Conservation (phyloP, 768 basidiomycete genomes). For the Calocybe indica region DNA sequence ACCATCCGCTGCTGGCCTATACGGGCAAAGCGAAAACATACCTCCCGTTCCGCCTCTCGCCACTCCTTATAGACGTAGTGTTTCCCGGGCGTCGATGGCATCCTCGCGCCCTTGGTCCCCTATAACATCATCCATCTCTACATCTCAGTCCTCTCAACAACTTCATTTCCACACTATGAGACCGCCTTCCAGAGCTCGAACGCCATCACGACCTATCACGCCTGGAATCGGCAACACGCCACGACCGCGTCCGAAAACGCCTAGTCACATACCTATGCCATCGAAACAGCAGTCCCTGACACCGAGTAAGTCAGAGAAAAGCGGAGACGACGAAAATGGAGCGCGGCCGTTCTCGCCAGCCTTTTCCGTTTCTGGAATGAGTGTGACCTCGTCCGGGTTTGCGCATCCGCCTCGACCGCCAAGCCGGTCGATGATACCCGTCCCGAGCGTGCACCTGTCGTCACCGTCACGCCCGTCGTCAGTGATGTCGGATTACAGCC, state of each 20-base stretch:
- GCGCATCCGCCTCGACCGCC: slow-evolving; percentile 66
- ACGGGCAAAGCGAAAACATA: slow-evolving; percentile 25
- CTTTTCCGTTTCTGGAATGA: slow-evolving; percentile 39
- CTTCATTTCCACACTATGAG: slow-evolving; percentile 34
- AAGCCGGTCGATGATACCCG: slow-evolving; percentile 79
- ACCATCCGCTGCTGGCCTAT: slow-evolving; percentile 39
- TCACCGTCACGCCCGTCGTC: slow-evolving; percentile 67
- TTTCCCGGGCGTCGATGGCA: slow-evolving; percentile 69
- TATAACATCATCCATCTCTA: slow-evolving; percentile 63
- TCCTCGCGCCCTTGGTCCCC: slow-evolving; percentile 82
- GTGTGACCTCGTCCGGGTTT: slow-evolving; percentile 33
- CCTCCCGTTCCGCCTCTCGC: slow-evolving; percentile 43
- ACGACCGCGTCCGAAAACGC: slow-evolving; percentile 71
- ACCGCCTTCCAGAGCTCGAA: slow-evolving; percentile 56
- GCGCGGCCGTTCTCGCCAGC: slow-evolving; percentile 61
- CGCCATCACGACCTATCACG: slow-evolving; percentile 39
- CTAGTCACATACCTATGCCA: slow-evolving; percentile 73
- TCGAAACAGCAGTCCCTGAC: slow-evolving; percentile 33
- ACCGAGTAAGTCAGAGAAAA: slow-evolving; percentile 10
- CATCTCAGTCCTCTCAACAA: slow-evolving; percentile 48
- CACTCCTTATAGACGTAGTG: slow-evolving; percentile 53
- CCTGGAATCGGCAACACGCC: slow-evolving; percentile 39
- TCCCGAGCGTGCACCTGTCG: slow-evolving; percentile 66
- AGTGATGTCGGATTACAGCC: slow-evolving; percentile 59
- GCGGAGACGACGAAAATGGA: slow-evolving; percentile 32